Conservation (phyloP, 345 rosid genomes). For the Lepidium africanum region DNA sequence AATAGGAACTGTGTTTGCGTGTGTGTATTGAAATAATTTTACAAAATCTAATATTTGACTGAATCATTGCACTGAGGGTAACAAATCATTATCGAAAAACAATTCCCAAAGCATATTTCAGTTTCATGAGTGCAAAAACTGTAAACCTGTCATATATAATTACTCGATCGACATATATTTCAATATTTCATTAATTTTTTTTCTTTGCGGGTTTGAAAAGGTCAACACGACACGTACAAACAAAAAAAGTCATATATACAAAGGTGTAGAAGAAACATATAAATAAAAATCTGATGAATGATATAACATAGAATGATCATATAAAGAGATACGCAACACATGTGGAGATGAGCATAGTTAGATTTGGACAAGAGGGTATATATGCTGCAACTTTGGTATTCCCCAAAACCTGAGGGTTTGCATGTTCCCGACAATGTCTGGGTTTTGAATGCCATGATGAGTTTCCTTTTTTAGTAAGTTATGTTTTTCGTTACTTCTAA, state of each 20-base stretch:
- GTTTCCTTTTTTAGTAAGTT: constrained; percentile 51
- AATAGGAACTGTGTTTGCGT: constrained; percentile 19
- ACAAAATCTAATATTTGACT: not conserved
- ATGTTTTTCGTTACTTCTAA: constrained; percentile 41
- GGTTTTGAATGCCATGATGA: constrained; percentile 64
- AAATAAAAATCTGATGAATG: not conserved
- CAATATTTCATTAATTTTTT: not conserved
- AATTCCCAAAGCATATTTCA: constrained; percentile 47
- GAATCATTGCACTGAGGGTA: constrained; percentile 41
- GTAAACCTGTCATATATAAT: constrained; percentile 19
- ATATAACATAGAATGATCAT: not conserved
- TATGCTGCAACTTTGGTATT: constrained; percentile 33
- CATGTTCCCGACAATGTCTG: constrained; percentile 83
- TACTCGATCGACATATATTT: constrained; percentile 5
- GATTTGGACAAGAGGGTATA: constrained; percentile 21
- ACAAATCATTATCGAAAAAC: constrained; percentile 45
- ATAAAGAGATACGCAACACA: not conserved
- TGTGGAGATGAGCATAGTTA: not conserved
- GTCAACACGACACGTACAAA: constrained; percentile 8
- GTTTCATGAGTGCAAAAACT: constrained; percentile 33
- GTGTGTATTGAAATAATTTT: constrained; percentile 17
- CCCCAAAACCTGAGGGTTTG: constrained; percentile 62
- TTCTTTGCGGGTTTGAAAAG: not conserved
- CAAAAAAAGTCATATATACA: not conserved
- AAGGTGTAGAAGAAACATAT: not conserved